phyloP scores from a whole-genome alignment of 305 asterid genomes.

The Fraxinus nigra region DNA sequence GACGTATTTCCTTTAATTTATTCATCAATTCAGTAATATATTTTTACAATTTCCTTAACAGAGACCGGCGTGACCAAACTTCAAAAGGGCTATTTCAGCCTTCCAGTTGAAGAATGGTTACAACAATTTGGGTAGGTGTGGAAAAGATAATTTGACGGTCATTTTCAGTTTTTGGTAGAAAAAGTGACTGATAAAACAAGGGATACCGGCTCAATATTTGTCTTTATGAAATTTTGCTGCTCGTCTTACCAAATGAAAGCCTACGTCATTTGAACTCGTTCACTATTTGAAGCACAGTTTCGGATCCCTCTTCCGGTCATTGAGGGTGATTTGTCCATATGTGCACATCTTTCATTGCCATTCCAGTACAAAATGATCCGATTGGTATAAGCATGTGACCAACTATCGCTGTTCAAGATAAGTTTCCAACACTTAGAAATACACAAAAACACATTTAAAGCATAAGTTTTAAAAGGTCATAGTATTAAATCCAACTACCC shows the following conservation, averaged over 20 bases:
- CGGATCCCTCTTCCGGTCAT: conserved; percentile 73
- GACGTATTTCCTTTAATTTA: background rate
- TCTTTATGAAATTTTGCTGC: background rate
- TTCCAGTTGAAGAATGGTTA: background rate
- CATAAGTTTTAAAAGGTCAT: conserved; percentile 6
- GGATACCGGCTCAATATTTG: conserved; percentile 11
- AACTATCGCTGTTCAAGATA: conserved; percentile 72
- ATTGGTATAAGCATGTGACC: conserved; percentile 95
- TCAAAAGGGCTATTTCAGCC: conserved; percentile 9
- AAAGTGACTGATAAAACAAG: conserved; percentile 31
- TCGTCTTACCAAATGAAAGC: conserved; percentile 13
- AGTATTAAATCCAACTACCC: background rate
- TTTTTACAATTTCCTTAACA: background rate
- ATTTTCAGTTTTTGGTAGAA: background rate
- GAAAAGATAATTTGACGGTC: background rate
- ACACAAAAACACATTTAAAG: background rate
- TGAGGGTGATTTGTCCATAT: conserved; percentile 88
- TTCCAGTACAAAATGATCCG: conserved; percentile 84
- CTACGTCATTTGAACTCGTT: conserved; percentile 72
- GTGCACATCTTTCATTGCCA: conserved; percentile 74
- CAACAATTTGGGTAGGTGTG: background rate
- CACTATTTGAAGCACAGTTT: conserved; percentile 57
- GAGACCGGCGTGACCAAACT: conserved; percentile 25
- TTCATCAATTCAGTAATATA: background rate
- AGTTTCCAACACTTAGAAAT: conserved; percentile 20